Evolutionary conservation across 1,284 basidiomycete genomes (phyloP), one percentile per base, ranked within the genome.

Genomic region (Macrocybe sp.): DNA sequence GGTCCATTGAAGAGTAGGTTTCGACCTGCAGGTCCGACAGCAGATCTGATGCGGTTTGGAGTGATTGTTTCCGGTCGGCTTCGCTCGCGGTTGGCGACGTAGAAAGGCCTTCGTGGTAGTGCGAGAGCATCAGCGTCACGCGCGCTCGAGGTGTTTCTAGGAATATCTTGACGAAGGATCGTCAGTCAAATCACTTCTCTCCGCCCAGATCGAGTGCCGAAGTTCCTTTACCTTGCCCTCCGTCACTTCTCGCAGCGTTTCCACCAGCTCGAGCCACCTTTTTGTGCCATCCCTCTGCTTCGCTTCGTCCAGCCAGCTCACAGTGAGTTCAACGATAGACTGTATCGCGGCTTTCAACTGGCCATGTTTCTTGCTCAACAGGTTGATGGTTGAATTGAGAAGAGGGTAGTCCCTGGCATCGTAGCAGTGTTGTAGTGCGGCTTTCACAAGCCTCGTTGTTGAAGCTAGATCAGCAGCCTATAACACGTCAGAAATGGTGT

Each of bases 1-100:
- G 84, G 57, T 97, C 92, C 96, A 99, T 98, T 9, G 90, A 93
- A 22, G 94, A 97, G 64, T 98, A 99, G 2, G 97, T 99, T 71
- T 99, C 97, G 39, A 99, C 95, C 69, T 97, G 94, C 1, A 99
- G 82, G 47, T 99, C 97, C 45, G 89, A 89, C 53, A 99, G 77
- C 31, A 97, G 73, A 55, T 97, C 94, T 0, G 92, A 95, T 0
- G 92, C 90, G 0, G 81, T 85, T 57, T 88, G 81, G 36, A 92
- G 68, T 46, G 85, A 80, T 56, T 90, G 79, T 61, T 81, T 82
- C 38, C 45, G 52, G 10, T 71, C 59, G 5, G 74, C 61, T 7
- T 77, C 64, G 4, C 78, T 57, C 35, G 72, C 67, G 22, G 70
- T 60, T 2, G 75, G 69, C 7, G 73, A 55, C 8, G 64, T 66